Conservation (phyloP, 2,329 filamentous ascomycete species). For the Colletotrichum simmondsii region DNA sequence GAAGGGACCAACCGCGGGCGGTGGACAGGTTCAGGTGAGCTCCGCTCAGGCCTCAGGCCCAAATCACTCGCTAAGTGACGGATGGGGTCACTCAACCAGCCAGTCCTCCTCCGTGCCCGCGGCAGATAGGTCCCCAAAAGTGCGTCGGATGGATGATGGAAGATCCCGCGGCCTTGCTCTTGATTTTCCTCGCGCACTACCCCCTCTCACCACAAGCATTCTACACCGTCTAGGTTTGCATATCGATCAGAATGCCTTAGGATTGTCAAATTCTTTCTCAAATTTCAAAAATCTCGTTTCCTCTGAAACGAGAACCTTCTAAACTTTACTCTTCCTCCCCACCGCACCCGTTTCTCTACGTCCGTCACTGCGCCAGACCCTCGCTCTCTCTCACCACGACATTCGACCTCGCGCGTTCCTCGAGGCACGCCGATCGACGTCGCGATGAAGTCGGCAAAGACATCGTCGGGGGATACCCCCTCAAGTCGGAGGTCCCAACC, state of each 20-base stretch:
- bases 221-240: background rate
- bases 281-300: background rate
- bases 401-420: background rate
- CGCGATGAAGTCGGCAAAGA: slow-evolving; percentile 67
- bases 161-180: slow-evolving; percentile 30
- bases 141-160: slow-evolving; percentile 27
- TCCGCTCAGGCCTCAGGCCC: slow-evolving; percentile 28
- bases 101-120: slow-evolving; percentile 23
- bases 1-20: background rate
- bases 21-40: slow-evolving; percentile 3
- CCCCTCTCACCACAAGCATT: slow-evolving; percentile 14
- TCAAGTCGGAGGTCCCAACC: slow-evolving; percentile 72
- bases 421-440: slow-evolving; percentile 3
- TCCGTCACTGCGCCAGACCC: slow-evolving; percentile 1
- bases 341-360: background rate
- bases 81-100: slow-evolving; percentile 21
- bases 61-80: slow-evolving; percentile 27
- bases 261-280: background rate
- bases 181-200: slow-evolving; percentile 34
- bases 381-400: slow-evolving; percentile 5
- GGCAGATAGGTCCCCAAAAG: slow-evolving; percentile 31
- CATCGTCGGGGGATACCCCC: slow-evolving; percentile 51
- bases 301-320: background rate
- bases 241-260: slow-evolving; percentile 26
- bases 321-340: background rate